Conservation (phyloP, 2,329 filamentous ascomycete genomes). For the Colletotrichum navitas region DNA sequence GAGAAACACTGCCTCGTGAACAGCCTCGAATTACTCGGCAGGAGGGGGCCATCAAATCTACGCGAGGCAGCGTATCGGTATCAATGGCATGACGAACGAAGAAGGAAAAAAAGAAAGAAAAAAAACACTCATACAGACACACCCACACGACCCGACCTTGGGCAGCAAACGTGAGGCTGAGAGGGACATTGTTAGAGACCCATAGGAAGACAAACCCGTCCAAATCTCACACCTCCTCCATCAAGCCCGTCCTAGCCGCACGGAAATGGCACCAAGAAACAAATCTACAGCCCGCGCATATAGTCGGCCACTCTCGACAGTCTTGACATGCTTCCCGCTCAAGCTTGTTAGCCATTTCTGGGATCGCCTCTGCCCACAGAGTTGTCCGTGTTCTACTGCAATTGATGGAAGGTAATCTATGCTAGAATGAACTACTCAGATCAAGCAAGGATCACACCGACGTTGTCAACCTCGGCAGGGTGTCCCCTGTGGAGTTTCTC, state of each 20-base stretch:
- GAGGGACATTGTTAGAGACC: constrained; percentile 8
- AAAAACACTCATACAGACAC: constrained; percentile 24
- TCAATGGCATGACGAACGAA: constrained; percentile 26
- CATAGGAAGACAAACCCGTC: constrained; percentile 28
- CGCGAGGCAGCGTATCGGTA: constrained; percentile 15
- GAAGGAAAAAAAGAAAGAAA: neutral
- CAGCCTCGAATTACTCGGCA: neutral
- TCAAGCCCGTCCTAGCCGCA: constrained; percentile 29
- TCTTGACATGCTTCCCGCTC: constrained; percentile 21
- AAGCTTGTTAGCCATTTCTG: constrained; percentile 21
- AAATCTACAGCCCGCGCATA: constrained; percentile 30
- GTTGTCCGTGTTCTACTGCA: constrained; percentile 35
- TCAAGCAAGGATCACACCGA: constrained; percentile 20
- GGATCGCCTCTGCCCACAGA: constrained; percentile 34
- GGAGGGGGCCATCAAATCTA: neutral
- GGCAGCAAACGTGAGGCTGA: constrained; percentile 9
- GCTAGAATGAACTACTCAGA: constrained; percentile 29
- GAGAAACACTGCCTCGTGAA: constrained; percentile 11
- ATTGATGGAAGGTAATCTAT: constrained; percentile 5
- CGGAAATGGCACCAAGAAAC: constrained; percentile 31
- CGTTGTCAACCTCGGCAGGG: constrained; percentile 11
- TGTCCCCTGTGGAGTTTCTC: constrained; percentile 6
- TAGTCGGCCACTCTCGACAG: constrained; percentile 20
- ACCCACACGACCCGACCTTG: neutral
- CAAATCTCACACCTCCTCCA: constrained; percentile 28